Evolutionary conservation across 257 asterid genomes (phyloP), one percentile per base, ranked within the genome.

Genomic region (Solanum ossicruentum): DNA sequence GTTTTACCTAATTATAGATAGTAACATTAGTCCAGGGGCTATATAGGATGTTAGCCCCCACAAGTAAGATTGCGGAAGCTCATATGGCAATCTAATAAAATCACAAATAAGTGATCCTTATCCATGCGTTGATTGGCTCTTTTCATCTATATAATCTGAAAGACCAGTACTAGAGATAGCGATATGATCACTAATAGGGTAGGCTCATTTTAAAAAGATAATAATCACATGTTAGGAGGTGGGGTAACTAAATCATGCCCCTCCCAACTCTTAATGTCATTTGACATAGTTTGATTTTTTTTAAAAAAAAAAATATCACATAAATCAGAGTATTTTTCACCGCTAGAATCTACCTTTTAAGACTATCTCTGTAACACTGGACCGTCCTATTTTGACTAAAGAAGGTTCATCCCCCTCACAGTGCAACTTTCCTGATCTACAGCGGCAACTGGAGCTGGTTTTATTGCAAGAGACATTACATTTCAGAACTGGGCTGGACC

Each of bases 391-490:
- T 66, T 66, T 66, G 28, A 66, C 12, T 15, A 6, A 66, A 32
- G 51, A 66, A 32, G 51, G 51, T 36, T 32, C 78, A 49, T 51
- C 63, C 63, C 63, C 63, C 47, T 77, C 10, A 77, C 63, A 51
- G 47, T 77, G 3, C 82, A 5, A 51, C 13, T 51, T 49, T 77
- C 17, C 26, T 77, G 26, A 41, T 54, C 12, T 87, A 85, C 63
- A 97, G 99, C 99, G 49, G 98, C 99, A 10, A 89, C 98, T 5
- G 99, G 99, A 8, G 90, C 94, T 13, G 99, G 99, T 60, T 95
- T 97, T 89, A 93, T 97, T 47, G 98, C 95, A 15, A 89, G 93
- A 84, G 99, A 97, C 93, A 87, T 97, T 11, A 90, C 98, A 20
- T 97, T 97, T 66, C 96, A 94, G 80, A 97, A 95, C 81, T 92